Base-by-base conservation (phyloP, 352 stramenopile species). In the Globisporangium paroecandrum region DNA sequence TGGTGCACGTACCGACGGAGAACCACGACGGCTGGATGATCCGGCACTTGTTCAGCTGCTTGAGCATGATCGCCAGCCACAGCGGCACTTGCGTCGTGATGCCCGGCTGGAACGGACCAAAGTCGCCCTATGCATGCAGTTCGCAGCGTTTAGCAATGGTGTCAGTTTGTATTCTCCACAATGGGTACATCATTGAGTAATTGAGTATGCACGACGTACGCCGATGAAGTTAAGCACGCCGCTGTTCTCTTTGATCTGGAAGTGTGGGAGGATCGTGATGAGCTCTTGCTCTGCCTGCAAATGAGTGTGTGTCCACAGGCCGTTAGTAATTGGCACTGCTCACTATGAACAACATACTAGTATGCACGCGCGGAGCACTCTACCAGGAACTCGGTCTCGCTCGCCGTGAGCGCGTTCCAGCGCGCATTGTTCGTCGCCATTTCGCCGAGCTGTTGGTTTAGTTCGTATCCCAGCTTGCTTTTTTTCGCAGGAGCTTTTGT, bases 21-120 rank as follows among this genome's bases (percentile, higher is more conserved):
- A 97, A 85, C 89, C 89, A 97, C 6, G 78, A 74, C 18, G 89
- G 89, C 36, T 82, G 76, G 34, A 95, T 69, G 68, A 97, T 91
- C 27, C 86, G 85, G 61, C 89, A 96, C 71, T 95, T 94, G 78
- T 96, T 83, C 55, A 94, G 80, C 69, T 97, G 85, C 54, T 93
- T 93, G 38, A 97, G 86, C 81, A 92, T 89, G 22, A 97, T 81
- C 36, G 89, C 89, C n/a, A 97, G 85, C 89, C 89, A 97, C 22
- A 97, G 70, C 49, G 89, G 89, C 51, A 96, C 89, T 41, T 92
- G 77, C 62, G 82, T 87, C 43, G 79, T 90, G 55, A 93, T 95
- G 15, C 89, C 87, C 6, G 89, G 83, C 67, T 94, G 82, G 65
- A 97, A 97, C 36, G 89, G 89, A n/a, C 89, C 89, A 62, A 94